Percentiles rank a stretch among this genome's conserved stretches.
These are phyloP conservation scores for Colletotrichum spaethianum DNA, from an alignment of 2,329 filamentous ascomycete genomes.

Conservation along the genomic window DNA sequence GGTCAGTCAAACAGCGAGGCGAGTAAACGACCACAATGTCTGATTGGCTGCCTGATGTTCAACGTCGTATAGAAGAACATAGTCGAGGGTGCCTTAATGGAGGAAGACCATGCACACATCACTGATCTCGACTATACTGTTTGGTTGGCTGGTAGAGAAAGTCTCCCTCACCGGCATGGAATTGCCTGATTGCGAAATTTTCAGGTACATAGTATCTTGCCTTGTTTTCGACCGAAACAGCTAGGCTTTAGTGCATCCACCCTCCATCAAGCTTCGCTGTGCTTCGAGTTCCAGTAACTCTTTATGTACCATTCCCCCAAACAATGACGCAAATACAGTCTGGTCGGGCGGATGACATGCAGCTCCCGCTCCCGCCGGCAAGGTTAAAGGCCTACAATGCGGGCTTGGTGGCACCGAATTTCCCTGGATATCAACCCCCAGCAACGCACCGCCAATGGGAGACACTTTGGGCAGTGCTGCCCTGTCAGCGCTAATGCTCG, in stretches of 20 bases:
- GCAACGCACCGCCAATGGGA: constrained; percentile 19
- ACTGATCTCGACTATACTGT: neutral
- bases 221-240: neutral
- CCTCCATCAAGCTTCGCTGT: neutral
- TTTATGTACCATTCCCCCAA: neutral
- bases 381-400: constrained; percentile 18
- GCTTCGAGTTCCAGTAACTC: neutral
- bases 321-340: neutral
- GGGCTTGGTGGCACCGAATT: constrained; percentile 15
- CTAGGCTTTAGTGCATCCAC: neutral
- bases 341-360: neutral
- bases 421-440: constrained; percentile 14
- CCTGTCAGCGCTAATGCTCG: constrained; percentile 32
- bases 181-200: neutral
- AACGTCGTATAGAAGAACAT: neutral
- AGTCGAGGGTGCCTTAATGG: neutral
- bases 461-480: neutral
- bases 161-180: too few relatives aligned
- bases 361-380: constrained; percentile 9
- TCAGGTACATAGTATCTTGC: neutral
- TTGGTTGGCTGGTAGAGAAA: neutral
- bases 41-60: neutral
- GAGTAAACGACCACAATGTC: neutral
- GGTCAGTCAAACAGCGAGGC: neutral
- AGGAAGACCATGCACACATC: neutral